Base-by-base conservation (phyloP, 108 stramenopile species). In the Fragilaria radians region DNA sequence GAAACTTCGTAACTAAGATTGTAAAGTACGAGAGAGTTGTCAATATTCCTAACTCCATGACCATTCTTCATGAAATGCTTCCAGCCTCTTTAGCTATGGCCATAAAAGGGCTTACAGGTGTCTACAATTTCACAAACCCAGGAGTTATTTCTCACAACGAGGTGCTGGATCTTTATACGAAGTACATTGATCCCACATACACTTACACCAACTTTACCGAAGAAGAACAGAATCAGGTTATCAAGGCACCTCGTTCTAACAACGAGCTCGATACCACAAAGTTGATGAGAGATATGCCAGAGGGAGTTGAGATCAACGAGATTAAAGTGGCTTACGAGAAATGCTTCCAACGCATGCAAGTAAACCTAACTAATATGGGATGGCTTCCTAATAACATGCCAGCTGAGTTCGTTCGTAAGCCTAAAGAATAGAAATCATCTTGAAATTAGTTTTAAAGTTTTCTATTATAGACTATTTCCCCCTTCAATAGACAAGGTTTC, bases 121-220 rank as follows among this genome's bases (percentile, higher is more conserved):
- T 98, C 23, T 94, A 95, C 86, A 99, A 99, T 88, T 99, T 99
- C 79, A 96, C 95, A 84, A 99, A 99, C 79, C 99, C 99, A 1
- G 99, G 99, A 4, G 95, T 95, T 27, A 98, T 99, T 79, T 96
- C 96, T 19, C 99, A 99, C 91, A 98, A 98, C 69, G 78, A 98
- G 72, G 93, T 97, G 30, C 80, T 99, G 62, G 93, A 94, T 52
- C 73, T 97, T 65, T 99, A 98, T 87, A 96, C 75, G 57, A 91
- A 96, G 81, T 88, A 95, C 93, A 94, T 99, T 66, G 99, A 99
- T 62, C 96, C 97, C 1, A 69, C 81, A 14, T 99, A 94, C 88
- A 88, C 80, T 18, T 99, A 96, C 94, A 74, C 70, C 36, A 98
- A 98, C 77, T 99, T 99, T 71, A 83, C 94, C 33, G 48, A 93